Evolutionary conservation across 768 basidiomycete genomes (phyloP).

Genomic region (Lepiota brunneoincarnata): DNA sequence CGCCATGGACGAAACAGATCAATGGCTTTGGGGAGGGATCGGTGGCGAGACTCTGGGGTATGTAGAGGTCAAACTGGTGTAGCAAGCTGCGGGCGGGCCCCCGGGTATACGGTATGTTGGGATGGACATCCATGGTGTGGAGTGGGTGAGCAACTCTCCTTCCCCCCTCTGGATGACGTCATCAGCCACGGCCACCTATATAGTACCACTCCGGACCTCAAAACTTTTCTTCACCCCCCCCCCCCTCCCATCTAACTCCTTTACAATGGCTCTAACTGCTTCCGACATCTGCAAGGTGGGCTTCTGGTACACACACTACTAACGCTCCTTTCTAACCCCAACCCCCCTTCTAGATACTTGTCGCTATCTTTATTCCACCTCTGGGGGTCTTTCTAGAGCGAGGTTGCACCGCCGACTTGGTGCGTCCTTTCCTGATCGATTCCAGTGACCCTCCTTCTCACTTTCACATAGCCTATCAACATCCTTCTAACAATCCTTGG

Average conservation of each 20-base stretch:
- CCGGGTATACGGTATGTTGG: constrained; percentile 38
- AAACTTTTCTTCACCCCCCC: neutral
- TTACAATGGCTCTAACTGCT: constrained; percentile 62
- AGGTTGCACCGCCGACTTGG: constrained; percentile 71
- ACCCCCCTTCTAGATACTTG: constrained; percentile 35
- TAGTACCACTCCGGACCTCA: neutral
- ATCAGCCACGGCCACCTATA: constrained; percentile 8
- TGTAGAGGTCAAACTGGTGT: constrained; percentile 57
- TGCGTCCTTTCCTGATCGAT: constrained; percentile 15
- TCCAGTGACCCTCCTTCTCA: constrained; percentile 9
- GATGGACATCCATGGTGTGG: constrained; percentile 22
- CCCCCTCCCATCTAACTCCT: neutral
- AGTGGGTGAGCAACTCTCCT: neutral
- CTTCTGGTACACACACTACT: constrained; percentile 10
- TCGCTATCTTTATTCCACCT: constrained; percentile 77
- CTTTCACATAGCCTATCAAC: constrained; percentile 54
- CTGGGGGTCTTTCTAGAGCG: constrained; percentile 87
- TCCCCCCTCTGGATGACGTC: constrained; percentile 9
- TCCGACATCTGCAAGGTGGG: constrained; percentile 80
- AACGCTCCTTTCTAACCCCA: constrained; percentile 12
- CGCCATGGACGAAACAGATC: constrained; percentile 77
- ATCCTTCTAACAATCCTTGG: constrained; percentile 77
- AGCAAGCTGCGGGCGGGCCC: constrained; percentile 23
- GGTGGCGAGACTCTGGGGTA: constrained; percentile 21
- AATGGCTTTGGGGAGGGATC: constrained; percentile 30